These are phyloP conservation scores for Acidomyces sp. DNA, from an alignment of 495 filamentous ascomycete genomes.

Conservation along the genomic window DNA sequence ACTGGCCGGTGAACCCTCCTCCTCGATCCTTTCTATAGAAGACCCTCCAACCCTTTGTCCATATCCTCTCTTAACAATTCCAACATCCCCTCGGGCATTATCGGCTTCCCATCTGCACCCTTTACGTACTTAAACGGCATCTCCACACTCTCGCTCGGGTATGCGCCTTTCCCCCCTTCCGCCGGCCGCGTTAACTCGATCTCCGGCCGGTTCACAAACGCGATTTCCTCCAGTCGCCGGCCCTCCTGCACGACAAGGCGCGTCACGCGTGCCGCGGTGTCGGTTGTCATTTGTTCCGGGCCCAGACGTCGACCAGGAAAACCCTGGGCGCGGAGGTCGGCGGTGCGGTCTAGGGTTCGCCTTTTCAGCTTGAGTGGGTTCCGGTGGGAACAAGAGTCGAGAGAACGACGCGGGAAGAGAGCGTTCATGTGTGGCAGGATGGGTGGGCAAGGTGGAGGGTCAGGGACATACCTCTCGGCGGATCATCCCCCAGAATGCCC, in stretches of 20 bases:
- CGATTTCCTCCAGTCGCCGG: constrained; percentile 58
- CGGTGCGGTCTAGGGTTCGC: constrained; percentile 75
- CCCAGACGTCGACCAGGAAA: constrained; percentile 80
- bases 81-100: constrained; percentile 93
- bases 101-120: constrained; percentile 54
- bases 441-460: too few relatives aligned
- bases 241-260: constrained; percentile 74
- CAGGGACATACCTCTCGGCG: constrained; percentile 82
- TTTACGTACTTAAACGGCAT: constrained; percentile 97
- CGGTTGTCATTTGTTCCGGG: constrained; percentile 94
- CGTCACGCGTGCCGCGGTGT: constrained; percentile 90
- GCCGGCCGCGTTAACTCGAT: constrained; percentile 42
- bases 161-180: constrained; percentile 41
- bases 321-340: constrained; percentile 82
- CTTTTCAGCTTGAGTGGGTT: too few relatives aligned
- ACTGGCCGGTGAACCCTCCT: too few relatives aligned
- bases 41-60: too few relatives aligned
- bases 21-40: too few relatives aligned
- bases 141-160: constrained; percentile 62
- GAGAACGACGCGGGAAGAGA: too few relatives aligned
- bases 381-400: too few relatives aligned
- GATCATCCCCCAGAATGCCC: constrained; percentile 92
- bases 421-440: too few relatives aligned
- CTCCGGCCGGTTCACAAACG: constrained; percentile 77
- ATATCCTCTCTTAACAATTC: too few relatives aligned